Base-by-base conservation (phyloP, 1,139 yeast species). In the Candida labiduridarum region DNA sequence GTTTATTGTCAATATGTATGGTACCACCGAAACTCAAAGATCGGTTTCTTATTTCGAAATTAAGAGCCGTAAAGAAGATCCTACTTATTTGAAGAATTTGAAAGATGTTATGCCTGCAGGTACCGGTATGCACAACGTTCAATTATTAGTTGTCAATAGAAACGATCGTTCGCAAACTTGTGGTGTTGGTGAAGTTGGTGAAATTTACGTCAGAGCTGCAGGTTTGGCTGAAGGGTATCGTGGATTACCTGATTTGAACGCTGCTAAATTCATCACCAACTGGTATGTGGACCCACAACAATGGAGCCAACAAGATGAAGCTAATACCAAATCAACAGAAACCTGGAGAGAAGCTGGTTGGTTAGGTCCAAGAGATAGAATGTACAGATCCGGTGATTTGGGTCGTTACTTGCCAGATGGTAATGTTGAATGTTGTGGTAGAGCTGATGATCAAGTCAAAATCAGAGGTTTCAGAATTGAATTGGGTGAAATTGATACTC, bases 71-170 rank as follows among this genome's bases (percentile, higher is more conserved):
- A 67, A 79, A 39, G 66, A 76, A 36, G 92, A 91, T 65, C 80
- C 96, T 22, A 72, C 81, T 16, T 92, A 89, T 69, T 78, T 95
- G 64, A 86, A 84, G 64, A 81, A 86, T 47, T 88, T 89, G 72
- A 95, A 95, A 71, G 98, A 95, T 63, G 88, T 91, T 51, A 91
- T 95, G 88, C 98, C 99, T 49, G 99, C 99, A 14, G 99, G 99
- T 56, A 85, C 84, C 60, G 99, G 99, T 67, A 94, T 94, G 99
- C 70, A 82, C 53, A 92, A 94, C 64, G 99, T 95, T 45, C 99
- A 94, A 69, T 76, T 94, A 50, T 78, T 95, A 52, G 96, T 95
- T 55, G 98, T 95, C 40, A 95, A 95, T 73, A 80, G 99, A 66
- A 78, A 88, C 59, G 96, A 92, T 62, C 80, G 87, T 51, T 79